Conservation (phyloP, 1,139 yeast species). For the Geotrichum fermentans region DNA sequence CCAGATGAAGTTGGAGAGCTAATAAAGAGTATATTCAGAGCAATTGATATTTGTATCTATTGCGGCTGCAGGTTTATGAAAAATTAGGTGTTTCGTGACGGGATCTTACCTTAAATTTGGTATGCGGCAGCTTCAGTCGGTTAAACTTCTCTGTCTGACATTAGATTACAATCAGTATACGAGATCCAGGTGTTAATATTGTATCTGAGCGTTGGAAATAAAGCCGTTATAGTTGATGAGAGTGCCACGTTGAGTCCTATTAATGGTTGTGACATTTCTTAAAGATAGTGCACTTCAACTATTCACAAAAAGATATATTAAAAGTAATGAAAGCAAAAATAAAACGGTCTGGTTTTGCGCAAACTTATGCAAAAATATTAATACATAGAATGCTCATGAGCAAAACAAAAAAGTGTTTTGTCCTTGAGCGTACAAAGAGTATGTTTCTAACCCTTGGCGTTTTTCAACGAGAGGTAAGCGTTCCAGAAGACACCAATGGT, state of each 20-base stretch:
- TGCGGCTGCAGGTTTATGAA: constrained; percentile 18
- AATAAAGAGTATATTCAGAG: constrained; percentile 5
- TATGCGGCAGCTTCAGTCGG: too few species aligned
- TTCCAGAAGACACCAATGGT: constrained; percentile 89
- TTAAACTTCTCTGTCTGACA: not conserved
- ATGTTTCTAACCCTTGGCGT: constrained; percentile 9
- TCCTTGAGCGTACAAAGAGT: not conserved
- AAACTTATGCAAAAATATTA: too few species aligned
- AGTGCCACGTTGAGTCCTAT: too few species aligned
- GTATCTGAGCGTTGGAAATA: too few species aligned
- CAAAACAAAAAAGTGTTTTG: not conserved
- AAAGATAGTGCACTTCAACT: too few species aligned
- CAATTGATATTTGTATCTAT: constrained; percentile 19
- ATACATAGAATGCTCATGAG: too few species aligned
- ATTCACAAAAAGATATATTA: too few species aligned
- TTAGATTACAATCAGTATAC: not conserved
- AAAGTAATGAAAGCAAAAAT: too few species aligned
- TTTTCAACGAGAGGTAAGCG: constrained; percentile 61
- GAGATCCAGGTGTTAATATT: not conserved
- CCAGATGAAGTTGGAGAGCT: constrained; percentile 5
- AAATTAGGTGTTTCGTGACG: constrained; percentile 8
- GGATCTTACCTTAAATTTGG: not conserved
- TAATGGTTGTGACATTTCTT: too few species aligned
- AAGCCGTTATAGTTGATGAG: too few species aligned
- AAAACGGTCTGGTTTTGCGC: too few species aligned